Evolutionary conservation across 257 asterid species (phyloP).

Genomic region (Capsicum chinense): DNA sequence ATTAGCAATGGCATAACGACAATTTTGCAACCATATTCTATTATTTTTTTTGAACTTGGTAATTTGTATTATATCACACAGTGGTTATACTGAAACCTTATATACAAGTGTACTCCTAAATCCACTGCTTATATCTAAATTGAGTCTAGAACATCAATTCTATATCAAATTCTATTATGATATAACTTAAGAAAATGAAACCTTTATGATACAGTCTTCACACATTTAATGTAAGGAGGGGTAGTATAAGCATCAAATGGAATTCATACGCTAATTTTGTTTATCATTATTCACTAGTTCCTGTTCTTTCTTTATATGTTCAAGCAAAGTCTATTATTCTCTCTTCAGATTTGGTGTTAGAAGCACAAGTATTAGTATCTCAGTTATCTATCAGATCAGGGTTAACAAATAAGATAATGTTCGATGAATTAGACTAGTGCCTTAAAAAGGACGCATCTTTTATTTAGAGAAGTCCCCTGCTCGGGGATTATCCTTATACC

Average conservation of each 20-base stretch:
- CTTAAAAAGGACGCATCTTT: not conserved
- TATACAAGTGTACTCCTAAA: too few species aligned
- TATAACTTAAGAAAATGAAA: not conserved
- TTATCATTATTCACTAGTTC: conserved; percentile 16
- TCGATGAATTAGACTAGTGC: not conserved
- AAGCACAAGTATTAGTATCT: conserved; percentile 5
- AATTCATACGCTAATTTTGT: not conserved
- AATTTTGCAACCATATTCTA: not conserved
- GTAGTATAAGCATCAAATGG: conserved; percentile 3
- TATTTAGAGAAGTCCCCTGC: conserved; percentile 1
- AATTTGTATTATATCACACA: too few species aligned
- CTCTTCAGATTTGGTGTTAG: not conserved
- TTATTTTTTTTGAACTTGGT: too few species aligned
- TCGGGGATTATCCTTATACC: not conserved
- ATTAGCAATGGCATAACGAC: not conserved
- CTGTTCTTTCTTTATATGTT: conserved; percentile 5
- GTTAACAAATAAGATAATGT: not conserved
- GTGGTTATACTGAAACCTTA: too few species aligned
- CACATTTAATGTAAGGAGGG: not conserved
- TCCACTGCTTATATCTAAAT: too few species aligned
- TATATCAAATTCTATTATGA: not conserved
- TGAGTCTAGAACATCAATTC: not conserved
- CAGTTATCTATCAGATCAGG: conserved; percentile 2
- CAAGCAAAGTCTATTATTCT: not conserved
- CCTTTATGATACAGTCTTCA: not conserved